phyloP scores from a whole-genome alignment of 768 basidiomycete genomes.

The Russula vinacea region DNA sequence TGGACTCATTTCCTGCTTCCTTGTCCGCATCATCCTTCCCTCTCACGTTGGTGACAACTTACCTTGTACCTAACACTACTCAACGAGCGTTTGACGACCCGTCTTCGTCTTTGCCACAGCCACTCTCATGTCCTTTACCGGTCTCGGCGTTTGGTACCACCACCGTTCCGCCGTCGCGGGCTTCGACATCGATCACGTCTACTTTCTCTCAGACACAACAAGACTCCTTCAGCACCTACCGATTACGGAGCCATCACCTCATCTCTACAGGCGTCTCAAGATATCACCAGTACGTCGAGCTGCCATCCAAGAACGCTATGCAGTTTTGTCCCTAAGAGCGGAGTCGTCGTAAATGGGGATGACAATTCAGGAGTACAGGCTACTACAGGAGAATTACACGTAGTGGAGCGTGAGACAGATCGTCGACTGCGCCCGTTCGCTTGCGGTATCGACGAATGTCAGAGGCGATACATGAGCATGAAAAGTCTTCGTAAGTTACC shows the following conservation, averaged over 20 bases:
- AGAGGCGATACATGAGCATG: conserved; percentile 96
- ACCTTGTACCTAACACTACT: conserved; percentile 36
- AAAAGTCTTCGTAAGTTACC: conserved; percentile 72
- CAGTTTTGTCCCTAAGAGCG: conserved; percentile 54
- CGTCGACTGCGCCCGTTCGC: conserved; percentile 78
- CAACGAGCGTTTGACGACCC: background rate
- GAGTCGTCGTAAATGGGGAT: conserved; percentile 37
- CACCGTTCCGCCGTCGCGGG: conserved; percentile 51
- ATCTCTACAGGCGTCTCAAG: conserved; percentile 53
- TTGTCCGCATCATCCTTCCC: conserved; percentile 41
- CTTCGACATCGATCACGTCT: conserved; percentile 38
- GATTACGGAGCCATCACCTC: conserved; percentile 51
- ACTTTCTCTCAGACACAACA: conserved; percentile 38
- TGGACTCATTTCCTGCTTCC: conserved; percentile 43
- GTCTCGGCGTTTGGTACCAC: conserved; percentile 52
- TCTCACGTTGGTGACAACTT: conserved; percentile 45
- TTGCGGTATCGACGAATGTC: conserved; percentile 83
- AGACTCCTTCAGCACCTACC: conserved; percentile 56
- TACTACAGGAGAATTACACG: conserved; percentile 58
- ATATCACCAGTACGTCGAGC: conserved; percentile 1
- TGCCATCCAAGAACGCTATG: conserved; percentile 36
- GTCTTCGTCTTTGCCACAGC: conserved; percentile 29
- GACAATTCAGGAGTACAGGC: conserved; percentile 40
- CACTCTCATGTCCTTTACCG: conserved; percentile 35
- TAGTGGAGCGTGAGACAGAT: conserved; percentile 83